Conservation (phyloP, 2,329 filamentous ascomycete genomes). For the Phoma sp. region DNA sequence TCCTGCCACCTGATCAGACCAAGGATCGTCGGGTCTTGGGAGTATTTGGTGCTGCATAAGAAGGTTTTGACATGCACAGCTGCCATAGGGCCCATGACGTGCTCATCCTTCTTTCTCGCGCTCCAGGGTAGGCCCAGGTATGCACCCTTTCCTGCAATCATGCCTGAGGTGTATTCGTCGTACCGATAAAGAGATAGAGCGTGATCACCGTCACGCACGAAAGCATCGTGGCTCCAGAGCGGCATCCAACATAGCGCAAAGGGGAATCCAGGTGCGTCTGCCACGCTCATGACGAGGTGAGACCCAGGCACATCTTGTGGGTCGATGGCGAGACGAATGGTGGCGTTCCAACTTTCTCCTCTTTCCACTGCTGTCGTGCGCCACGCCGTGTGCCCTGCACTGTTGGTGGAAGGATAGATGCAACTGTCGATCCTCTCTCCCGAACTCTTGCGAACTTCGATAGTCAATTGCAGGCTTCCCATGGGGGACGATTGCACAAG, state of each 20-base stretch:
- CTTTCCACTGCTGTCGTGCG: conserved; percentile 81
- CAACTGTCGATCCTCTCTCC: conserved; percentile 87
- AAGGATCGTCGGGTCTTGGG: conserved; percentile 86
- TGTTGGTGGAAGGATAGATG: conserved; percentile 86
- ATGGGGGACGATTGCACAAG: conserved; percentile 70
- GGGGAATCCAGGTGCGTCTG: conserved; percentile 84
- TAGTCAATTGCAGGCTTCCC: conserved; percentile 81
- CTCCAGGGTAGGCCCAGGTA: conserved; percentile 88
- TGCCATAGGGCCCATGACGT: conserved; percentile 74
- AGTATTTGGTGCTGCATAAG: conserved; percentile 93
- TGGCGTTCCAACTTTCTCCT: conserved; percentile 87
- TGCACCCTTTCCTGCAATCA: conserved; percentile 77
- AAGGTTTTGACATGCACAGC: conserved; percentile 82
- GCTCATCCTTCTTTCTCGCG: conserved; percentile 75
- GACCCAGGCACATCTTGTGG: conserved; percentile 81
- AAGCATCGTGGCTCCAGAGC: conserved; percentile 90
- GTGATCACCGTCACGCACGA: conserved; percentile 85
- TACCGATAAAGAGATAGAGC: conserved; percentile 85
- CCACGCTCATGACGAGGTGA: conserved; percentile 88
- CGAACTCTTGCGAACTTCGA: conserved; percentile 81
- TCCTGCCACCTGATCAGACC: conserved; percentile 88
- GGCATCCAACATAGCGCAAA: conserved; percentile 94
- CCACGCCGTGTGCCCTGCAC: conserved; percentile 81
- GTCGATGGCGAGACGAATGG: conserved; percentile 79
- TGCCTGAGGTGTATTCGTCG: conserved; percentile 86